Conservation (phyloP, 1,284 basidiomycete species). For the Garcileccinum viscosum region DNA sequence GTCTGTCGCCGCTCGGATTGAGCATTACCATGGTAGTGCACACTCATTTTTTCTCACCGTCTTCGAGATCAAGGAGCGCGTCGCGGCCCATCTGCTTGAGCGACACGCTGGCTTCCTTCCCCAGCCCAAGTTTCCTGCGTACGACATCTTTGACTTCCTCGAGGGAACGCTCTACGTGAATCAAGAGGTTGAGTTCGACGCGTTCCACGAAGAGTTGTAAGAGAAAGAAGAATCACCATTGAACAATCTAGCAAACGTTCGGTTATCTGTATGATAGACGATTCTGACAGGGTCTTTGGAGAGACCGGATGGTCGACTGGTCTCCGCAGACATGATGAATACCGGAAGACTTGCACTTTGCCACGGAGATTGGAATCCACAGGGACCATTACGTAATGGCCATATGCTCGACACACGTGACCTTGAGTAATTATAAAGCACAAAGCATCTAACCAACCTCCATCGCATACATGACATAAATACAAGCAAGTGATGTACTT, state of each 20-base stretch:
- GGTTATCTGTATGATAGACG: conserved; percentile 55
- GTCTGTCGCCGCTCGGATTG: conserved; percentile 48
- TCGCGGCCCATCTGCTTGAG: conserved; percentile 65
- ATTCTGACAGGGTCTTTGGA: conserved; percentile 53
- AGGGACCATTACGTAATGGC: conserved; percentile 16
- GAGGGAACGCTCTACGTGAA: conserved; percentile 60
- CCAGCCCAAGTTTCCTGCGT: conserved; percentile 63
- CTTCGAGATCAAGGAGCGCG: conserved; percentile 67
- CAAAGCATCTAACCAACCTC: background rate
- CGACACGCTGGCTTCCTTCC: conserved; percentile 45
- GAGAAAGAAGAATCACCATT: conserved; percentile 52
- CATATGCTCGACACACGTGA: background rate
- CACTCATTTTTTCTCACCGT: conserved; percentile 52
- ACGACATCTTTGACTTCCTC: conserved; percentile 61
- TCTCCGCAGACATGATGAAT: conserved; percentile 39
- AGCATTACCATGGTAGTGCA: conserved; percentile 2
- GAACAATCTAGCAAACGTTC: conserved; percentile 69
- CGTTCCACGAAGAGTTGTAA: background rate
- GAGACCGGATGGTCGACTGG: conserved; percentile 34
- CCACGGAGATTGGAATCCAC: background rate
- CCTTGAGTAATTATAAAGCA: no score
- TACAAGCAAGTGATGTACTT: background rate
- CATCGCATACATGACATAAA: background rate
- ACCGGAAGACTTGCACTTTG: background rate
- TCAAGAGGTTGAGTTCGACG: conserved; percentile 11